Base-by-base conservation (phyloP, 805 yeast species). In the Wickerhamomyces queroliae region DNA sequence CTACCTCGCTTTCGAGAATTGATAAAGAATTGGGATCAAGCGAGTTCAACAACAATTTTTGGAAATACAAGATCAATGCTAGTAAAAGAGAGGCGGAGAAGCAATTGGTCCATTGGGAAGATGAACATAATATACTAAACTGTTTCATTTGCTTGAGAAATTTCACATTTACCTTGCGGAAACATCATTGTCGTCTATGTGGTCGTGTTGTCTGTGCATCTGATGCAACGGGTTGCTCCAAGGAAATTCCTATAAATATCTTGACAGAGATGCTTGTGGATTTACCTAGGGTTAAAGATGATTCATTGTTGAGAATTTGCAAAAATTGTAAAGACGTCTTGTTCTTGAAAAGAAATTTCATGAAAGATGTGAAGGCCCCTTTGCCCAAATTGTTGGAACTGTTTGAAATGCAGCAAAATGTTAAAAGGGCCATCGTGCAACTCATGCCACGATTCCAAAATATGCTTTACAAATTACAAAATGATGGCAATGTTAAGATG, bases 181-280 rank as follows among this genome's bases (percentile, higher is more conserved):
- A 83, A 47, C 98, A 93, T 56, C 99, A 91, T 58, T 93, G 99
- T 59, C 66, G 98, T 27, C 59, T 89, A 20, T 91, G 99, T 64
- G 98, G 98, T 0, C 54, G 61, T 21, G 76, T 84, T 2, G 86
- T 88, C 0, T 91, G 97, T 62, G 95, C 83, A 20, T 81, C 80
- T 47, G 49, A 58, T 37, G 62, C 43, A 36, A 72, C 67, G 8
- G 80, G 66, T 12, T 91, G 99, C 57, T 88, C 96, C 0, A 76
- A 79, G 55, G 76, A 78, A 40, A 80, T 87, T 0, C 86, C 86
- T 0, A 49, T 81, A 2, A 56, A 36, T 17, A 42, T 43, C 8
- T 42, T 64, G 22, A 31, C 49, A 15, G 39, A 27, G 6, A 16
- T 43, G 6, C 30, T 52, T 8, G 30, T 37, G 1, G 56, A 53